Percentiles rank a stretch among this genome's conserved stretches.
These are phyloP conservation scores for Penicillium salamii DNA, from an alignment of 495 filamentous ascomycete genomes.

Conservation along the genomic window DNA sequence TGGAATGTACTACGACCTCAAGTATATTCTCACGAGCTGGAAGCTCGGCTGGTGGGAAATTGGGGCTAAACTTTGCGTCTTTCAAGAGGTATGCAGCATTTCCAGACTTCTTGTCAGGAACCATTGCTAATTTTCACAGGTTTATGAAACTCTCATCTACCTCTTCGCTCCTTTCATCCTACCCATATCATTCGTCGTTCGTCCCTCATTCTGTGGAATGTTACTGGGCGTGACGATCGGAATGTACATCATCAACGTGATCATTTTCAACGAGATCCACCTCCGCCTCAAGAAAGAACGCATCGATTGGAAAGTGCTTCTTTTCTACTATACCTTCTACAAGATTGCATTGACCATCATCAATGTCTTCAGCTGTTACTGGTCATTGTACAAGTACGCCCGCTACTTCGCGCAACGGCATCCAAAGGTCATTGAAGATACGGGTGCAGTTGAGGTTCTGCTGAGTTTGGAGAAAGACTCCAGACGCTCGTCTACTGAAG, in stretches of 20 bases:
- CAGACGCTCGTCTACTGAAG: neutral
- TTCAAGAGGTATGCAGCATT: slow-evolving; percentile 59
- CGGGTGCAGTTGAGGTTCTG: slow-evolving; percentile 39
- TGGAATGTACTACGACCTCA: slow-evolving; percentile 45
- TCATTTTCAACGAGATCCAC: slow-evolving; percentile 46
- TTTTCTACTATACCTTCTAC: slow-evolving; percentile 40
- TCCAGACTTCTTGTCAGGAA: too few relatives aligned
- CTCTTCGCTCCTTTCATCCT: slow-evolving; percentile 45
- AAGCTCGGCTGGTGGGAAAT: slow-evolving; percentile 50
- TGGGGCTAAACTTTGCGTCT: slow-evolving; percentile 60
- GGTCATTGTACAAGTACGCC: slow-evolving; percentile 41
- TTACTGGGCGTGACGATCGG: slow-evolving; percentile 29
- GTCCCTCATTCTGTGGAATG: slow-evolving; percentile 33
- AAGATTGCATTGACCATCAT: slow-evolving; percentile 38
- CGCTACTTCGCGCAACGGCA: slow-evolving; percentile 42
- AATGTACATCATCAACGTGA: slow-evolving; percentile 38
- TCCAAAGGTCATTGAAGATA: slow-evolving; percentile 42
- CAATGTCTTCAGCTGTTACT: slow-evolving; percentile 44
- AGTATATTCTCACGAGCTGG: slow-evolving; percentile 46
- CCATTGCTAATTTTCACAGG: slow-evolving; percentile 16
- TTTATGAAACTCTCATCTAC: slow-evolving; percentile 49
- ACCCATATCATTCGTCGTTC: slow-evolving; percentile 43
- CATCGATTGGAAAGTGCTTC: slow-evolving; percentile 22
- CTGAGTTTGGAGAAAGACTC: slow-evolving; percentile 22
- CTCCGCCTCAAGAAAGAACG: slow-evolving; percentile 39